Base-by-base conservation (phyloP, 441 rosid species). In the Pelargonium citronellum region DNA sequence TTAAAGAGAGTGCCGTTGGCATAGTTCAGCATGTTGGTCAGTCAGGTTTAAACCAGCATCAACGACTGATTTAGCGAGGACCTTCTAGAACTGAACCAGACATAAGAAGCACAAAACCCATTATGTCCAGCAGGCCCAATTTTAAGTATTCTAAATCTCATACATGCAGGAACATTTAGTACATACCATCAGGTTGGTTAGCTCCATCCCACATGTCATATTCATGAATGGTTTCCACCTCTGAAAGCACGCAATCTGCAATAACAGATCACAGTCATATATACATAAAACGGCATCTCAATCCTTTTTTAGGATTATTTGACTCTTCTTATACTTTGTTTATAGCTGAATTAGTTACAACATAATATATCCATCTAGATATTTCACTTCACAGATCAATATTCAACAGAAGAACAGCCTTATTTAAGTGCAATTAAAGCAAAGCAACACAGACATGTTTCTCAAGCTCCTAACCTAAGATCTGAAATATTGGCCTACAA, bases 221-320 rank as follows among this genome's bases (percentile, higher is more conserved):
- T 57, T 57, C 62, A 19, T 57, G 27, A 57, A 57, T 57, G 62
- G 13, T 57, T 17, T 57, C 62, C 27, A 57, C 27, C 62, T 57
- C 62, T 10, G 62, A 57, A 24, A 57, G 16, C 7, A 57, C 27
- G 10, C 62, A 57, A 19, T 57, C 62, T 57, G 62, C 19, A 57
- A 57, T 8, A 15, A 53, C 17, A 51, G 7, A 15, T 51, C 58
- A 12, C 15, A 17, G 15, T 51, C 2, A n/a, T 4, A 53, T 53
- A 16, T 37, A 37, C 41, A 37, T 37, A 37, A 37, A 37, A 37
- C 6, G 41, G 41, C 41, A 37, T 37, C 41, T 37, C 8, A 37
- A 37, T 30, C 37, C 37, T n/a, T 30, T 30, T 30, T 30, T 30
- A 30, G 41, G 41, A 37, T 37, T 37, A 37, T 37, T 5, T 37